phyloP scores from a whole-genome alignment of 768 basidiomycete species.

The Pleurotus djamor region DNA sequence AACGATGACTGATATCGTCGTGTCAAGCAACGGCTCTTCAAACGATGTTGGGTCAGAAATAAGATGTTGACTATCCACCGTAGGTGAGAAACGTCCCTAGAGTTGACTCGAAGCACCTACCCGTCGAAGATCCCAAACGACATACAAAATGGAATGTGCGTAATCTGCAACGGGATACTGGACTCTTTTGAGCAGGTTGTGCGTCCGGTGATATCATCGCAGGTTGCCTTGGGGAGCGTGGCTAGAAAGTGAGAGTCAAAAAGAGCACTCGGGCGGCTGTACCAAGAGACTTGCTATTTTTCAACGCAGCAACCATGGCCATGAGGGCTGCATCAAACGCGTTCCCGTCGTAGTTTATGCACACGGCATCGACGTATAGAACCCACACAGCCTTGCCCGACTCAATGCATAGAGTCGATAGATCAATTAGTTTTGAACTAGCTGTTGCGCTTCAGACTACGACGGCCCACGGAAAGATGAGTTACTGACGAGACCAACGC shows the following conservation, averaged over 20 bases:
- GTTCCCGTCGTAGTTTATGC: slow-evolving; percentile 98
- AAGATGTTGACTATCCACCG: slow-evolving; percentile 48
- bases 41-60: slow-evolving; percentile 87
- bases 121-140: slow-evolving; percentile 84
- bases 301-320: slow-evolving; percentile 84
- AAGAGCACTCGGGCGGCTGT: background rate
- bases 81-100: background rate
- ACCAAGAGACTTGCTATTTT: slow-evolving; percentile 61
- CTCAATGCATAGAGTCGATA: slow-evolving; percentile 75
- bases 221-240: slow-evolving; percentile 66
- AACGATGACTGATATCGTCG: slow-evolving; percentile 62
- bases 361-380: slow-evolving; percentile 92
- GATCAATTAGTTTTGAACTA: slow-evolving; percentile 67
- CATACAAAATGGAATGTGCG: slow-evolving; percentile 43
- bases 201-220: slow-evolving; percentile 60
- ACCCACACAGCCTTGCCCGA: slow-evolving; percentile 85
- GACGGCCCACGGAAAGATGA: background rate
- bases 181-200: slow-evolving; percentile 60
- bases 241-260: slow-evolving; percentile 37
- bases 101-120: slow-evolving; percentile 39
- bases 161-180: slow-evolving; percentile 44
- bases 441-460: background rate
- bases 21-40: slow-evolving; percentile 84
- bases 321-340: slow-evolving; percentile 88
- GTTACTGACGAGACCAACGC: slow-evolving; percentile 58